Conservation (phyloP, 176 grass and related monocot genomes). For the Triticum turgidum region DNA sequence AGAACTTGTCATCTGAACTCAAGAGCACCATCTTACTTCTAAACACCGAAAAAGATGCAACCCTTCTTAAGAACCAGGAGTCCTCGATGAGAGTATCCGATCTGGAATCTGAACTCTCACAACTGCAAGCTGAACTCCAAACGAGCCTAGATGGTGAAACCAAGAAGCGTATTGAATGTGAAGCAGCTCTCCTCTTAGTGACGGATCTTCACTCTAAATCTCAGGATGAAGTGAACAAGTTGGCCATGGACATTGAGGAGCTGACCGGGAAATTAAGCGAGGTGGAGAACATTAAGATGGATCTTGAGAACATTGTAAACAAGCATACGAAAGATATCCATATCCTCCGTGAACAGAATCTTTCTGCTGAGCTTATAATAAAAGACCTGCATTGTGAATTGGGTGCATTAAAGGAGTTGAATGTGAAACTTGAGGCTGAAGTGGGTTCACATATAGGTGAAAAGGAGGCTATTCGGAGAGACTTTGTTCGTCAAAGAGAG, state of each 20-base stretch:
- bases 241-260: conserved; percentile 42
- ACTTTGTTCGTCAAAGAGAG: conserved; percentile 62
- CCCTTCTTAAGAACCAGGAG: conserved; percentile 34
- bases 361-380: conserved; percentile 42
- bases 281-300: conserved; percentile 48
- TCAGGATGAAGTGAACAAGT: conserved; percentile 43
- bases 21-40: conserved; percentile 40
- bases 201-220: conserved; percentile 34
- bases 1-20: conserved; percentile 37
- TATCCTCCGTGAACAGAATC: conserved; percentile 41
- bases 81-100: conserved; percentile 28
- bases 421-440: conserved; percentile 54
- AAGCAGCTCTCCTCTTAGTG: conserved; percentile 42
- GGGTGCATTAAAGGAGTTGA: conserved; percentile 62
- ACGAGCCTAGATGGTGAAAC: conserved; percentile 40
- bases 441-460: conserved; percentile 59
- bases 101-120: conserved; percentile 44
- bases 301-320: conserved; percentile 57
- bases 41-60: conserved; percentile 40
- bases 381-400: conserved; percentile 54
- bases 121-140: conserved; percentile 44
- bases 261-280: conserved; percentile 52
- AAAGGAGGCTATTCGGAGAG: conserved; percentile 65
- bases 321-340: conserved; percentile 41
- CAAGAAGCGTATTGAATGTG: conserved; percentile 40